Evolutionary conservation across 257 asterid species (phyloP).

Genomic region (Nyctanthes arbortristis): DNA sequence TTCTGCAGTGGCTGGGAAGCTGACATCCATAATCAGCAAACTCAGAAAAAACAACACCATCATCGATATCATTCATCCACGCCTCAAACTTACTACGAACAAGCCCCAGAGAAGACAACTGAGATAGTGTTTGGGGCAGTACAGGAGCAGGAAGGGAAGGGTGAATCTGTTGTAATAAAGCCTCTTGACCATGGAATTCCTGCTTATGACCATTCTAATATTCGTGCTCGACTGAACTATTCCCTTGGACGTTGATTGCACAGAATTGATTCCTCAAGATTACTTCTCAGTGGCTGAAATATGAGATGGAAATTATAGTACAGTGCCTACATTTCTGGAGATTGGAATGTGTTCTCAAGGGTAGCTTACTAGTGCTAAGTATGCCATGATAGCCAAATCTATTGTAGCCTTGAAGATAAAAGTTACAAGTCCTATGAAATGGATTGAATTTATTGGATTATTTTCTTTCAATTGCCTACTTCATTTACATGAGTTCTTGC

Average conservation of each 20-base stretch:
- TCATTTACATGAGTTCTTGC: too few species aligned
- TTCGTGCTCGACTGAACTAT: slow-evolving; percentile 50
- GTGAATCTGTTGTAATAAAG: slow-evolving; percentile 52
- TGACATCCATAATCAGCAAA: slow-evolving; percentile 42
- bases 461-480: neutral
- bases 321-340: slow-evolving; percentile 28
- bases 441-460: slow-evolving; percentile 19
- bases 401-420: slow-evolving; percentile 18
- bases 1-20: slow-evolving; percentile 77
- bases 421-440: slow-evolving; percentile 23
- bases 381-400: slow-evolving; percentile 16
- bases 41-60: slow-evolving; percentile 70
- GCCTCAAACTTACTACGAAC: slow-evolving; percentile 75
- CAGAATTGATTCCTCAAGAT: slow-evolving; percentile 27
- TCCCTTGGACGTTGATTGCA: slow-evolving; percentile 46
- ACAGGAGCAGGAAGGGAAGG: slow-evolving; percentile 59
- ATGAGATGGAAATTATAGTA: slow-evolving; percentile 33
- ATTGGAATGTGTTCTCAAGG: slow-evolving; percentile 25
- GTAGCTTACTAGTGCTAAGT: slow-evolving; percentile 28
- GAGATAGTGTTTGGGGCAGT: slow-evolving; percentile 91
- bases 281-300: slow-evolving; percentile 33
- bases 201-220: slow-evolving; percentile 33
- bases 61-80: slow-evolving; percentile 59
- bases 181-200: slow-evolving; percentile 66
- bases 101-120: slow-evolving; percentile 52